phyloP scores from a whole-genome alignment of 768 basidiomycete genomes.

The Candolleomyces efflorescens region DNA sequence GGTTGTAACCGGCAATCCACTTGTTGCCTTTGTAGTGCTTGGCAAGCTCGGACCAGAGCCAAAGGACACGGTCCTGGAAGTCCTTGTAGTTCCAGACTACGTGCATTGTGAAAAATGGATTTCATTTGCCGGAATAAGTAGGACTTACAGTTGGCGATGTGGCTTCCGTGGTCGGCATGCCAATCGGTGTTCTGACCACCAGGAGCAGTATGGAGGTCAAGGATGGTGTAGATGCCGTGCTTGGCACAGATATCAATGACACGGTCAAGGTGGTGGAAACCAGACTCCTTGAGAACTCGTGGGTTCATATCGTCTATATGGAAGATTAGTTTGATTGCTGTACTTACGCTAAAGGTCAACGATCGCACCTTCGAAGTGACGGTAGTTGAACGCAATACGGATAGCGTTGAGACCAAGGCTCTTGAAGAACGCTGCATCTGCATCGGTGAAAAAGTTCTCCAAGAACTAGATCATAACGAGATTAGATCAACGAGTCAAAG shows the following conservation, averaged over 20 bases:
- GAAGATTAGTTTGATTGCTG: neutral
- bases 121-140: neutral
- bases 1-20: conserved; percentile 88
- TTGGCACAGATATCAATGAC: conserved; percentile 63
- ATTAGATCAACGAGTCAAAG: neutral
- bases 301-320: conserved; percentile 68
- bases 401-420: conserved; percentile 77
- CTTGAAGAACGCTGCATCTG: conserved; percentile 72
- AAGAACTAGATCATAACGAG: conserved; percentile 48
- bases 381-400: conserved; percentile 70
- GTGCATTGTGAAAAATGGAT: neutral
- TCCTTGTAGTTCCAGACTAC: conserved; percentile 80
- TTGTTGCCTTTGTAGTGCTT: conserved; percentile 71
- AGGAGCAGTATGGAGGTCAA: conserved; percentile 76
- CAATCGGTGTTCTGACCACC: conserved; percentile 77
- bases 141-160: conserved; percentile 54
- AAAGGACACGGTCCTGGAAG: conserved; percentile 74
- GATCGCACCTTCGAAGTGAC: conserved; percentile 57
- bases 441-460: conserved; percentile 75
- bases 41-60: conserved; percentile 77
- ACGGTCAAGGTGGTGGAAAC: conserved; percentile 83
- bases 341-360: neutral
- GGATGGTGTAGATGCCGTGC: conserved; percentile 74
- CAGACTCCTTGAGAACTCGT: conserved; percentile 66
- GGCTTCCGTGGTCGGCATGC: conserved; percentile 72